Percentiles rank a stretch among this genome's conserved stretches.
Evolutionary conservation across 228 moss, liverwort and hornwort genomes (phyloP).

Genomic region (Sphagnum fallax): DNA sequence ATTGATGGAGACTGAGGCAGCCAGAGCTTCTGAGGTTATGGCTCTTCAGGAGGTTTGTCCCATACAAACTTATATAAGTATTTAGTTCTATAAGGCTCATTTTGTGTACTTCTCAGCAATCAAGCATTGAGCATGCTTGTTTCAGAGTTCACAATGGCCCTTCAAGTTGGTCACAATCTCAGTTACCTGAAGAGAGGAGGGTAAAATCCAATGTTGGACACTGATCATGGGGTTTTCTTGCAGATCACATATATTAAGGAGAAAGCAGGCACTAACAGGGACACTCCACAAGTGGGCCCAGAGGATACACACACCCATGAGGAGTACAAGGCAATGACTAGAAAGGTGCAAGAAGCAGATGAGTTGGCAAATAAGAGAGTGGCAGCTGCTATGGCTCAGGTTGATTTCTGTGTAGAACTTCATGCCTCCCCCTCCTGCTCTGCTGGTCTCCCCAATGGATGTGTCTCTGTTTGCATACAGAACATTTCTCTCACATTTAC

Average conservation of each 20-base stretch:
- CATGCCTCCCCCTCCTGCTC: neutral
- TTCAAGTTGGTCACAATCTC: neutral
- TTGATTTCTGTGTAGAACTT: neutral
- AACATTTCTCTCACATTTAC: neutral
- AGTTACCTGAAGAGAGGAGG: neutral
- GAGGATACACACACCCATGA: slow-evolving; percentile 25
- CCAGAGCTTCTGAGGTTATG: slow-evolving; percentile 31
- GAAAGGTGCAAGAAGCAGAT: slow-evolving; percentile 12
- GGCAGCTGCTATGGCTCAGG: slow-evolving; percentile 33
- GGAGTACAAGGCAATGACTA: slow-evolving; percentile 29
- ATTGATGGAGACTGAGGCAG: slow-evolving; percentile 20
- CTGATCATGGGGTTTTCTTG: neutral
- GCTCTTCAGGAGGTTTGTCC: slow-evolving; percentile 26
- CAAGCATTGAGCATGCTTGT: no score
- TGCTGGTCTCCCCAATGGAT: no score
- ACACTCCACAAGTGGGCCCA: slow-evolving; percentile 10
- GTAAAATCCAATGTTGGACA: neutral
- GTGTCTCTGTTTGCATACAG: no score
- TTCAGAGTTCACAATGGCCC: no score
- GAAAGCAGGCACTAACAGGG: slow-evolving; percentile 6
- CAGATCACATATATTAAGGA: neutral
- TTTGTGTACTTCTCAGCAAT: no score
- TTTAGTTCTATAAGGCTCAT: neutral
- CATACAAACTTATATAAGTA: neutral
- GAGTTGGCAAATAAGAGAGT: slow-evolving; percentile 25